Evolutionary conservation across 2,329 filamentous ascomycete species (phyloP), one percentile per base, ranked within the genome.

Genomic region (Ophiosphaerella narmari): DNA sequence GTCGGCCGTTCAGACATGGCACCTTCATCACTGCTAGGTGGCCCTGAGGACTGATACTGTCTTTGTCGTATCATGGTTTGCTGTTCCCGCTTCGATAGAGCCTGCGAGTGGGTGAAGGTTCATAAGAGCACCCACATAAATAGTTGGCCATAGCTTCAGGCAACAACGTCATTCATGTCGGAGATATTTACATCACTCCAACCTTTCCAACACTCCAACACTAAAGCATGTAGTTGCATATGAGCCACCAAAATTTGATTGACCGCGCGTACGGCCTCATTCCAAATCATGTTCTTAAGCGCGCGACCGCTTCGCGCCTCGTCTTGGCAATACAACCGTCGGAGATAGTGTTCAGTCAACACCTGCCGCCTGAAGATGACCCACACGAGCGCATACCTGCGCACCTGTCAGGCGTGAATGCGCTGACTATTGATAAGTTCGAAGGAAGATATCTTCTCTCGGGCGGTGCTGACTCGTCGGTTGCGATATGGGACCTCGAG

Each of bases 401-500:
- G 1, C 91, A 96, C 72, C 82, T 84, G 46, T 83, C 89, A 4
- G 91, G 91, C 12, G 89, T 92, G 33, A 94, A 88, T 66, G 85
- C 87, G 34, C 77, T 97, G 35, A 86, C 88, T 0, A 81, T 96
- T 34, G 92, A 97, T 65, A 84, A 86, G 42, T 91, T 94, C 65
- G 89, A 94, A 55, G 90, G 89, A 3, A 80, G 86, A 67, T 86
- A 89, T 59, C 80, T 97, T 55, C 74, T 96, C 2, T 96, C 92
- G 0, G 93, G 90, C 4, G 91, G 92, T 26, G 87, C 90, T 4
- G 91, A 96, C 67, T 90, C 89, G 8, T 89, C 88, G 1, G 85
- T 97, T 65, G 89, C 86, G 59, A 76, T 97, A 39, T 97, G 92
- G 92, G 87, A 97, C 73, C 82, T 97, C 6, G 89, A 96, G 11